These are phyloP conservation scores for Nidula niveotomentosa DNA, from an alignment of 1,284 basidiomycete genomes.

Conservation along the genomic window DNA sequence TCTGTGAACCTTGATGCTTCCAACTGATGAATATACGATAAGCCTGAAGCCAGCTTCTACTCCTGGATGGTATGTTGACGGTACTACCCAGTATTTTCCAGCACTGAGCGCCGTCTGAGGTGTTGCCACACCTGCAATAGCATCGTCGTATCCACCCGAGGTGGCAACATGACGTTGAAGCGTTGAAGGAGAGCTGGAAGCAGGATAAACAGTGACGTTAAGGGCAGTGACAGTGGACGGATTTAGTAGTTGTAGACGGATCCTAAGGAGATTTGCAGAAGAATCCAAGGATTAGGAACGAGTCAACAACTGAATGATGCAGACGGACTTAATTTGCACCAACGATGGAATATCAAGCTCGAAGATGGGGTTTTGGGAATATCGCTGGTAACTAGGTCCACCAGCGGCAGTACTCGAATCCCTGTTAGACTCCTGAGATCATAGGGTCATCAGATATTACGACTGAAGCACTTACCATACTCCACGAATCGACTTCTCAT, in stretches of 20 bases:
- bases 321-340: conserved; percentile 61
- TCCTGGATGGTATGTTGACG: conserved; percentile 70
- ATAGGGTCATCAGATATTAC: background rate
- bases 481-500: conserved; percentile 61
- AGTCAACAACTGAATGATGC: background rate
- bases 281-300: background rate
- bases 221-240: conserved; percentile 44
- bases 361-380: conserved; percentile 69
- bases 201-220: conserved; percentile 61
- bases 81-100: conserved; percentile 72
- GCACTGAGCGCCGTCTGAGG: conserved; percentile 47
- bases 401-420: conserved; percentile 57
- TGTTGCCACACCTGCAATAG: conserved; percentile 68
- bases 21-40: conserved; percentile 43
- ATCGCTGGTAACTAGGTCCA: conserved; percentile 61
- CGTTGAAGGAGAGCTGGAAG: conserved; percentile 25
- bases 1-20: background rate
- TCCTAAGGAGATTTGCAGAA: conserved; percentile 31
- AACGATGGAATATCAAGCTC: conserved; percentile 55
- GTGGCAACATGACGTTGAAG: conserved; percentile 49
- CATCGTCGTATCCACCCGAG: conserved; percentile 79
- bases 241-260: conserved; percentile 62
- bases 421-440: conserved; percentile 34
- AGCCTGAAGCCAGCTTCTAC: conserved; percentile 60
- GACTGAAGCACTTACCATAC: conserved; percentile 55